These are phyloP conservation scores for Wickerhamiella sergipiensis DNA, from an alignment of 805 yeast species.

Conservation along the genomic window DNA sequence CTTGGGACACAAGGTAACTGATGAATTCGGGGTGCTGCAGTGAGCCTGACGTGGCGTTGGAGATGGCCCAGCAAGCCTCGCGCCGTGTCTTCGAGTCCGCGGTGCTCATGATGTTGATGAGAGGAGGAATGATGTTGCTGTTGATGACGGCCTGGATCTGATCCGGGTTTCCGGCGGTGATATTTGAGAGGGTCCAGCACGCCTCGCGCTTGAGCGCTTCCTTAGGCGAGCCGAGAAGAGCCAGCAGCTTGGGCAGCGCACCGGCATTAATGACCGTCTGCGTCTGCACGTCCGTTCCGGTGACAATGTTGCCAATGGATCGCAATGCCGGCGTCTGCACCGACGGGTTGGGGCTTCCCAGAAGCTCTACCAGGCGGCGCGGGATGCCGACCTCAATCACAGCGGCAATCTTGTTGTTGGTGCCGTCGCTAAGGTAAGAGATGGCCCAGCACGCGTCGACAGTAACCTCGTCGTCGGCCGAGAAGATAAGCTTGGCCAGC, in stretches of 20 bases:
- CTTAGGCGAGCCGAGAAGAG: conserved; percentile 67
- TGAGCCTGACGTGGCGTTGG: conserved; percentile 96
- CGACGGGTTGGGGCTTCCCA: conserved; percentile 66
- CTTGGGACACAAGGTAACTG: conserved; percentile 82
- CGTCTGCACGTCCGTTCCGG: conserved; percentile 92
- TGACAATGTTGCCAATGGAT: conserved; percentile 95
- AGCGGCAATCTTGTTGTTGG: conserved; percentile 86
- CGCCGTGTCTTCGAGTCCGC: conserved; percentile 94
- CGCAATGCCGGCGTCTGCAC: conserved; percentile 96
- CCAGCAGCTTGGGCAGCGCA: conserved; percentile 72
- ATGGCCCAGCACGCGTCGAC: conserved; percentile 99
- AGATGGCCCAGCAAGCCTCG: conserved; percentile 99
- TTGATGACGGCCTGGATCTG: conserved; percentile 97
- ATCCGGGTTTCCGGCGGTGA: conserved; percentile 91
- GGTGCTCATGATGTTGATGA: conserved; percentile 57
- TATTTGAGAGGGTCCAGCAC: conserved; percentile 97
- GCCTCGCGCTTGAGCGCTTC: conserved; percentile 94
- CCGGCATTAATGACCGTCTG: conserved; percentile 90
- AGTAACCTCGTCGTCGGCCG: conserved; percentile 82
- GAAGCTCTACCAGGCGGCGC: conserved; percentile 78
- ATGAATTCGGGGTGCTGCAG: conserved; percentile 84
- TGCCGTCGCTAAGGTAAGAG: conserved; percentile 86
- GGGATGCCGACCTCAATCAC: conserved; percentile 95
- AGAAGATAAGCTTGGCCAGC: conserved; percentile 77
- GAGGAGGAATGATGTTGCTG: conserved; percentile 83